phyloP scores from a whole-genome alignment of 2,329 filamentous ascomycete species.

The Tolypocladium ovalisporum region DNA sequence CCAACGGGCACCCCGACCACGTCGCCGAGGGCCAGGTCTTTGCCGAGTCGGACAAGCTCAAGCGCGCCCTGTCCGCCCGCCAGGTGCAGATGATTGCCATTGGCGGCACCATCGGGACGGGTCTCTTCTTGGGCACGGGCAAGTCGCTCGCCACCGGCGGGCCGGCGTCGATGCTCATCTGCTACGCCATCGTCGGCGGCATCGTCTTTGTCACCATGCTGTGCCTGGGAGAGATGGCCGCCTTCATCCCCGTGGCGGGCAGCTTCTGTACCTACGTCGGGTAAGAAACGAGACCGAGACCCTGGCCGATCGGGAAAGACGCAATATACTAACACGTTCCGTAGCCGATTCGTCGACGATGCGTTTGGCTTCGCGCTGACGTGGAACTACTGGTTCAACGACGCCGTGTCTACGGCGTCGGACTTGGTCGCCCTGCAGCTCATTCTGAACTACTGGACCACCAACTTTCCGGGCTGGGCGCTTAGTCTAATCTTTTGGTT shows the following conservation, averaged over 20 bases:
- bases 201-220: conserved; percentile 51
- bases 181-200: conserved; percentile 43
- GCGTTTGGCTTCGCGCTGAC: conserved; percentile 43
- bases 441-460: conserved; percentile 50
- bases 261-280: conserved; percentile 39
- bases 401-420: conserved; percentile 41
- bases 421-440: conserved; percentile 45
- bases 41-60: conserved; percentile 31
- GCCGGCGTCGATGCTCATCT: conserved; percentile 46
- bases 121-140: conserved; percentile 52
- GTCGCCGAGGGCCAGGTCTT: conserved; percentile 4
- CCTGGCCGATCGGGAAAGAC: background rate
- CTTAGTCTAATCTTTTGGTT: conserved; percentile 51
- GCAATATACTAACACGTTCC: background rate
- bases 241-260: conserved; percentile 38
- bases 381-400: conserved; percentile 57
- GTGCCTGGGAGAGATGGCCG: conserved; percentile 49
- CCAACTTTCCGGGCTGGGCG: conserved; percentile 51
- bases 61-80: conserved; percentile 44
- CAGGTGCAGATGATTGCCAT: conserved; percentile 60
- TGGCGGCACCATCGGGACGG: conserved; percentile 48
- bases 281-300: conserved; percentile 18
- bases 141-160: conserved; percentile 48
- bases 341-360: conserved; percentile 38
- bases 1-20: background rate